These are phyloP conservation scores for Mycena capillaripes DNA, from an alignment of 768 basidiomycete species.

Conservation along the genomic window DNA sequence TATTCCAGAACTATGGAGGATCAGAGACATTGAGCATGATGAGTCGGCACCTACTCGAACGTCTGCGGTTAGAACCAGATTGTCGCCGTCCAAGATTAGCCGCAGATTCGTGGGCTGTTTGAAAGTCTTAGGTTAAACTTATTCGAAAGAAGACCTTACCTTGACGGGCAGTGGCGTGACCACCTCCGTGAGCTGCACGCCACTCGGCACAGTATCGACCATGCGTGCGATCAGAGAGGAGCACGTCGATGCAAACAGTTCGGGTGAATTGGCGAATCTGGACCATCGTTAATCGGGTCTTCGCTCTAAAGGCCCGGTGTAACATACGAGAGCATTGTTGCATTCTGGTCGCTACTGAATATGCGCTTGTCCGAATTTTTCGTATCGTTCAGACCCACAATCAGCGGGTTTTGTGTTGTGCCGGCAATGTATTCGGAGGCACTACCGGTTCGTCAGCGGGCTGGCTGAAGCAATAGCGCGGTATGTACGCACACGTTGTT, in stretches of 20 bases:
- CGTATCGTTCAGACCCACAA: background rate
- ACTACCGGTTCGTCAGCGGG: background rate
- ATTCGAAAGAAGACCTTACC: background rate
- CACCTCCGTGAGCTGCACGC: background rate
- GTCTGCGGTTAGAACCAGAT: background rate
- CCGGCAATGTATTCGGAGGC: background rate
- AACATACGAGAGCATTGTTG: background rate
- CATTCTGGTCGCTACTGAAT: background rate
- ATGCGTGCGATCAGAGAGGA: background rate
- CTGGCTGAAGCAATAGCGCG: background rate
- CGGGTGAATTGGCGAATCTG: background rate
- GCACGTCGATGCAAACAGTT: background rate
- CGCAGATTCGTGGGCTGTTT: background rate
- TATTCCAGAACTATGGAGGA: background rate
- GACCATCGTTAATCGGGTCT: no score
- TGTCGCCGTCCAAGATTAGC: background rate
- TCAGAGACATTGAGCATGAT: background rate
- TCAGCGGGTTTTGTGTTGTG: background rate
- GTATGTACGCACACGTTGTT: background rate
- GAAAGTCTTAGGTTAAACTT: no score
- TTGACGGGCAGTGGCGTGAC: background rate
- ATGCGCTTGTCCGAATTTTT: background rate
- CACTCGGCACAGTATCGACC: background rate
- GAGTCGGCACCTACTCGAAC: background rate
- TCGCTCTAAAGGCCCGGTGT: no score